Percentiles rank a stretch among this genome's conserved stretches.
These are phyloP conservation scores for Leishmania lainsoni DNA, from an alignment of 208 protist genomes.

Conservation along the genomic window DNA sequence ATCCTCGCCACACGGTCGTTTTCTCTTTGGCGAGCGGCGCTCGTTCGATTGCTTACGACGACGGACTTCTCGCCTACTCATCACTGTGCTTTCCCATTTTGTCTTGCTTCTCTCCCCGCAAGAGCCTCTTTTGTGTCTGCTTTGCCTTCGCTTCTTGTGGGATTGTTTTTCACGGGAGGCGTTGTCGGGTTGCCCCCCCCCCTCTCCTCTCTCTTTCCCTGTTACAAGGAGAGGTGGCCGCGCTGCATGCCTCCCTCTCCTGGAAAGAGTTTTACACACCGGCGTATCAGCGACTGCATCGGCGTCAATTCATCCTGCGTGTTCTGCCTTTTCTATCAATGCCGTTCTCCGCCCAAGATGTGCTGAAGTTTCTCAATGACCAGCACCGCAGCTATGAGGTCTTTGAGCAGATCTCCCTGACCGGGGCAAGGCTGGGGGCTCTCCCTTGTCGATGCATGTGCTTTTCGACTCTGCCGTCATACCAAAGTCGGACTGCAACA, in stretches of 20 bases:
- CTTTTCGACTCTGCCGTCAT: not conserved
- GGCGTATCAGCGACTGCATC: not conserved
- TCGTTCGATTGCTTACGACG: not conserved
- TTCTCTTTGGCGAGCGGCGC: not conserved
- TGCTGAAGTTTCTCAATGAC: constrained; percentile 15
- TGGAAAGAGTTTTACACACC: not conserved
- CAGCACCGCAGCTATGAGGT: constrained; percentile 10
- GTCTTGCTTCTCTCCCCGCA: not conserved
- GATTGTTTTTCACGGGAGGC: not conserved
- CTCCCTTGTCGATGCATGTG: not conserved
- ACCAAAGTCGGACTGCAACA: not conserved
- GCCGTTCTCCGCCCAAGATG: constrained; percentile 21
- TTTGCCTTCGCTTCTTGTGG: not conserved
- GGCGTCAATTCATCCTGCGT: not conserved
- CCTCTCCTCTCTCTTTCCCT: not conserved
- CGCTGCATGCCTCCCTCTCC: not conserved
- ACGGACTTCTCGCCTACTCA: not conserved
- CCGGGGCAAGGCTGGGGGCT: not conserved
- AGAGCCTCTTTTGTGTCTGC: not conserved
- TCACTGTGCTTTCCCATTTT: not conserved
- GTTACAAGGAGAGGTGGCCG: not conserved
- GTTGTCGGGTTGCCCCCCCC: not conserved
- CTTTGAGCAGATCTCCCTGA: constrained; percentile 29
- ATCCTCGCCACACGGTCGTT: not conserved
- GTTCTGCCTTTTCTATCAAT: constrained; percentile 2